Evolutionary conservation across 2,329 filamentous ascomycete species (phyloP).

Genomic region (Neopestalotiopsis rosae): DNA sequence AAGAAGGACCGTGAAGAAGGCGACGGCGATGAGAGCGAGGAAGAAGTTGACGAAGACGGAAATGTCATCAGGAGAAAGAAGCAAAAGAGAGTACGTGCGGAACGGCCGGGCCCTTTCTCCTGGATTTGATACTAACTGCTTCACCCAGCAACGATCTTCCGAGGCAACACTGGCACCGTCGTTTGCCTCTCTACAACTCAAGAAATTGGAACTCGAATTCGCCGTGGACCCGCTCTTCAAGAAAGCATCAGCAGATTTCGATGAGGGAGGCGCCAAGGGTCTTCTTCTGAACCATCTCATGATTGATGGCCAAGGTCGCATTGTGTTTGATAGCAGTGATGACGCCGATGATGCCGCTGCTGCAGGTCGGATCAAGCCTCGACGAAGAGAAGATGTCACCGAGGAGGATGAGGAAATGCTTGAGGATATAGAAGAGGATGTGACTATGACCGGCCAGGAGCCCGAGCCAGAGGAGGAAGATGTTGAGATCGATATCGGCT

Average conservation of each 20-base stretch:
- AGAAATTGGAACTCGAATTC: slow-evolving; percentile 97
- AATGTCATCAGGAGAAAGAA: slow-evolving; percentile 62
- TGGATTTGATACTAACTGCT: not conserved
- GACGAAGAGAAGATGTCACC: slow-evolving; percentile 40
- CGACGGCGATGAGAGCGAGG: slow-evolving; percentile 71
- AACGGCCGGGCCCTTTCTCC: slow-evolving; percentile 24
- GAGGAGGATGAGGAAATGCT: slow-evolving; percentile 44
- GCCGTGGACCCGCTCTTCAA: slow-evolving; percentile 98
- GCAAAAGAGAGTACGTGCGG: slow-evolving; percentile 72
- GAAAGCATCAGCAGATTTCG: slow-evolving; percentile 97
- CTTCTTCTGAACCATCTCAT: slow-evolving; percentile 94
- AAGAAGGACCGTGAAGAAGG: slow-evolving; percentile 71
- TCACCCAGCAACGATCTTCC: slow-evolving; percentile 72
- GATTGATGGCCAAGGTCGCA: slow-evolving; percentile 88
- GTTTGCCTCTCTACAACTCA: slow-evolving; percentile 87
- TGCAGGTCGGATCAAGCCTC: slow-evolving; percentile 42
- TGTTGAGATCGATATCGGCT: slow-evolving; percentile 78
- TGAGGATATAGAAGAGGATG: slow-evolving; percentile 41
- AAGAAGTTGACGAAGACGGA: slow-evolving; percentile 68
- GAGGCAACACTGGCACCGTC: slow-evolving; percentile 92
- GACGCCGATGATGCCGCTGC: slow-evolving; percentile 66
- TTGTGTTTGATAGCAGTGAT: slow-evolving; percentile 98
- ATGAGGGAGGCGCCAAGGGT: slow-evolving; percentile 96
- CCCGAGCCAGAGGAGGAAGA: slow-evolving; percentile 57
- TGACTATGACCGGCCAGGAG: slow-evolving; percentile 46